Evolutionary conservation across 345 rosid genomes (phyloP).

Genomic region (Euphorbia lathyris): DNA sequence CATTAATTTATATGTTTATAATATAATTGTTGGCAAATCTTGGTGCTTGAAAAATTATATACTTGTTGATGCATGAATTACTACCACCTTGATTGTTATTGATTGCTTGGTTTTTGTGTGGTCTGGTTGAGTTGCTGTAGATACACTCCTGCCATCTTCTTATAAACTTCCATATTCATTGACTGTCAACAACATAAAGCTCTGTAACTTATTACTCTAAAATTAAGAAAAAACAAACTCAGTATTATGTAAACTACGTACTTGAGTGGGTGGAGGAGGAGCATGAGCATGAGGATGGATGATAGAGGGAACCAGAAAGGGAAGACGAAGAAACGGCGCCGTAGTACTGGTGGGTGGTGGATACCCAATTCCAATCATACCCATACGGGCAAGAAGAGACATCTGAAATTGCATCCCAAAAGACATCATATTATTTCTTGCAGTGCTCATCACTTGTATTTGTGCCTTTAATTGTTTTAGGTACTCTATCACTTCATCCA

Average conservation of each 20-base stretch:
- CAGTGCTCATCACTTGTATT: slow-evolving; percentile 38
- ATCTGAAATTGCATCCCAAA: slow-evolving; percentile 47
- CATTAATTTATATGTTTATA: too few species aligned
- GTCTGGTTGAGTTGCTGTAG: slow-evolving; percentile 45
- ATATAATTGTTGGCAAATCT: too few species aligned
- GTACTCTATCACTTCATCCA: slow-evolving; percentile 58
- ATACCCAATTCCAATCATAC: slow-evolving; percentile 15
- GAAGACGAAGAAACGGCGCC: slow-evolving; percentile 28
- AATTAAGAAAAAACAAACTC: too few species aligned
- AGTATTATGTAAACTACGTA: too few species aligned
- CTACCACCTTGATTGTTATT: not conserved
- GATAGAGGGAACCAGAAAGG: slow-evolving; percentile 21
- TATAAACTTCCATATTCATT: slow-evolving; percentile 47
- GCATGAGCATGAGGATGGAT: slow-evolving; percentile 5
- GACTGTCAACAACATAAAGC: too few species aligned
- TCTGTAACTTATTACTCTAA: too few species aligned
- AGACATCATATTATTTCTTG: slow-evolving; percentile 42
- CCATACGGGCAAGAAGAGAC: slow-evolving; percentile 51
- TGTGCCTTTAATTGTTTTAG: slow-evolving; percentile 56
- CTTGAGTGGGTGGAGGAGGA: not conserved
- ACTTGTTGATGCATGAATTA: not conserved
- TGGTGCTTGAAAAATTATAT: not conserved
- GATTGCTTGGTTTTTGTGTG: slow-evolving; percentile 28
- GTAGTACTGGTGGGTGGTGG: slow-evolving; percentile 16
- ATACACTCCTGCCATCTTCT: slow-evolving; percentile 46